A percentile compares a stretch with the other conserved stretches of the same genome.
These are phyloP conservation scores for Dysphania ambrosioides DNA, from an alignment of 148 eudicot species.

Conservation along the genomic window DNA sequence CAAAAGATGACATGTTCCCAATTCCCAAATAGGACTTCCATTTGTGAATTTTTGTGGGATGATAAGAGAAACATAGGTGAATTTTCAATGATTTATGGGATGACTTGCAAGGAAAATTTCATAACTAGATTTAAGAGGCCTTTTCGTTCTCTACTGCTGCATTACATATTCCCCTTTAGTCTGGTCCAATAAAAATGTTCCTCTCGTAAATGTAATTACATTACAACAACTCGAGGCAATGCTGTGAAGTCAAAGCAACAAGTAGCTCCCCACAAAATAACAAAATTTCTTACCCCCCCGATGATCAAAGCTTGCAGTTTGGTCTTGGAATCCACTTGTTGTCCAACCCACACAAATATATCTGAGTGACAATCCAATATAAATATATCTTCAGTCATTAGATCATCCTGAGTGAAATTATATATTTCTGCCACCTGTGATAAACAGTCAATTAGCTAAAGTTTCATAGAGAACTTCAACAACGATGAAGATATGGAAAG, in stretches of 20 bases:
- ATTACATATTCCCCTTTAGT: background rate
- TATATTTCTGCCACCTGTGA: slow-evolving; percentile 77
- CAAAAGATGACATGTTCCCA: too few relatives aligned
- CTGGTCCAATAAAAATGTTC: background rate
- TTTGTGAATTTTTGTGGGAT: too few relatives aligned
- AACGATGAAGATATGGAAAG: background rate
- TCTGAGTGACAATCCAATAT: slow-evolving; percentile 83
- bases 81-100: background rate
- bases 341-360: slow-evolving; percentile 93
- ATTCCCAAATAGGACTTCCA: too few relatives aligned
- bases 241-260: background rate
- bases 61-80: too few relatives aligned
- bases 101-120: background rate
- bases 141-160: background rate
- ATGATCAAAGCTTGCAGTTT: slow-evolving; percentile 60
- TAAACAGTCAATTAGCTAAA: background rate
- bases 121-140: background rate
- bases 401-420: slow-evolving; percentile 90
- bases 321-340: slow-evolving; percentile 69
- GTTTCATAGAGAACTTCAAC: slow-evolving; percentile 16
- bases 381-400: slow-evolving; percentile 91
- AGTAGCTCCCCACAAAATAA: slow-evolving; percentile 1
- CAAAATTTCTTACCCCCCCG: slow-evolving; percentile 63
- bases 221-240: background rate
- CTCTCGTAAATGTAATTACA: background rate